Conservation (phyloP, 2,329 filamentous ascomycete species). For the Ophiostoma sp. region DNA sequence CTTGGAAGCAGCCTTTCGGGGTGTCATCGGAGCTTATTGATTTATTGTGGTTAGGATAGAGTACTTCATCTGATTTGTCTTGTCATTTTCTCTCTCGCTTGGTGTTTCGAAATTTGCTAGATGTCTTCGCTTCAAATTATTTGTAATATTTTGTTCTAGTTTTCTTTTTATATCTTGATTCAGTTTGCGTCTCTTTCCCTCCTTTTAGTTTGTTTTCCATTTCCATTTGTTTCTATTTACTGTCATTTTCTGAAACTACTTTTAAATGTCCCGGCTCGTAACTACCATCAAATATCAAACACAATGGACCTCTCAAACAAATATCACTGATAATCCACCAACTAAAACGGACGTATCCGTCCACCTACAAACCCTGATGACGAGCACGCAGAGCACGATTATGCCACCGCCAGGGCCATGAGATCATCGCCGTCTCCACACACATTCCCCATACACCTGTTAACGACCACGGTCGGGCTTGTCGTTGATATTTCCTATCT, state of each 20-base stretch:
- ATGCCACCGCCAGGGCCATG: constrained; percentile 7
- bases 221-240: too few relatives aligned
- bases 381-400: not conserved
- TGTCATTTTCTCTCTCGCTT: not conserved
- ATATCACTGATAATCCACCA: not conserved
- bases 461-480: not conserved
- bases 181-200: too few relatives aligned
- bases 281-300: too few relatives aligned
- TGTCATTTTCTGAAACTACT: too few relatives aligned
- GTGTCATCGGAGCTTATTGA: not conserved
- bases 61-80: not conserved
- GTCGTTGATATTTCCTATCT: not conserved
- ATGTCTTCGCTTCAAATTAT: too few relatives aligned
- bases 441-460: not conserved
- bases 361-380: constrained; percentile 4
- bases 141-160: too few relatives aligned
- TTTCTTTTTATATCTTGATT: too few relatives aligned
- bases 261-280: too few relatives aligned
- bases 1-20: not conserved
- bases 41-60: not conserved
- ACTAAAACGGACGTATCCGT: not conserved
- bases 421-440: constrained; percentile 7
- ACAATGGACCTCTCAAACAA: too few relatives aligned
- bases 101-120: not conserved
- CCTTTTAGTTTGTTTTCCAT: too few relatives aligned